Evolutionary conservation across 768 basidiomycete genomes (phyloP).

Genomic region (Filobasidium floriforme): DNA sequence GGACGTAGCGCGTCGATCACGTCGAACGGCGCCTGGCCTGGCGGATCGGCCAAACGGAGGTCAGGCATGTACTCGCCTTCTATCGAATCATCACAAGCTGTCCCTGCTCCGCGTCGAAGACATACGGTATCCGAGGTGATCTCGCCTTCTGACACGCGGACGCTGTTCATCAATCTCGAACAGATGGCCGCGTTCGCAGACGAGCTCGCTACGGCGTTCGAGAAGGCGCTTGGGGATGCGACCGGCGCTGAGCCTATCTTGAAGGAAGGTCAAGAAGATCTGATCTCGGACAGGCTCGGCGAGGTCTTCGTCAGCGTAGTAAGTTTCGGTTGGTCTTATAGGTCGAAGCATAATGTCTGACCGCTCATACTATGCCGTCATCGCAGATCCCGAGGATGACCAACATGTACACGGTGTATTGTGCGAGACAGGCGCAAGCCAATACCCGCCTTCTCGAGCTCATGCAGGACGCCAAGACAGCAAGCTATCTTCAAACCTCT

Average conservation of each 20-base stretch:
- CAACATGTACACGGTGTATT: slow-evolving; percentile 42
- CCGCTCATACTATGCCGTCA: neutral
- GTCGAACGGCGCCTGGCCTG: neutral
- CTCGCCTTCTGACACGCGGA: slow-evolving; percentile 34
- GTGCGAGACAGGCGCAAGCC: slow-evolving; percentile 41
- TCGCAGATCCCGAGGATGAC: slow-evolving; percentile 36
- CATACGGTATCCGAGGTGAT: slow-evolving; percentile 22
- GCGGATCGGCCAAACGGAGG: neutral
- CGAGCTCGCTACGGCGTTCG: slow-evolving; percentile 40
- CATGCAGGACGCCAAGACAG: slow-evolving; percentile 31
- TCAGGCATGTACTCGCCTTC: neutral
- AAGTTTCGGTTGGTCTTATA: neutral
- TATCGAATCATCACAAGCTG: neutral
- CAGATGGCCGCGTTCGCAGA: slow-evolving; percentile 39
- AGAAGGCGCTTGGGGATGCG: slow-evolving; percentile 30
- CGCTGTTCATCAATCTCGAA: slow-evolving; percentile 44
- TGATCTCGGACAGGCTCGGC: slow-evolving; percentile 32
- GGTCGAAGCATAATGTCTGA: neutral
- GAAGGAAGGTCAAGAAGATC: slow-evolving; percentile 26
- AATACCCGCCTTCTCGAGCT: slow-evolving; percentile 39
- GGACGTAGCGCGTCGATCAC: neutral
- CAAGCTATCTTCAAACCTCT: slow-evolving; percentile 38
- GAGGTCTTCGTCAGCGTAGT: slow-evolving; percentile 40
- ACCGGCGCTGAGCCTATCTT: slow-evolving; percentile 20
- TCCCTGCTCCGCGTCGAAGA: neutral